Evolutionary conservation across 2,329 filamentous ascomycete species (phyloP).

Genomic region (Achaetomium macrosporum): DNA sequence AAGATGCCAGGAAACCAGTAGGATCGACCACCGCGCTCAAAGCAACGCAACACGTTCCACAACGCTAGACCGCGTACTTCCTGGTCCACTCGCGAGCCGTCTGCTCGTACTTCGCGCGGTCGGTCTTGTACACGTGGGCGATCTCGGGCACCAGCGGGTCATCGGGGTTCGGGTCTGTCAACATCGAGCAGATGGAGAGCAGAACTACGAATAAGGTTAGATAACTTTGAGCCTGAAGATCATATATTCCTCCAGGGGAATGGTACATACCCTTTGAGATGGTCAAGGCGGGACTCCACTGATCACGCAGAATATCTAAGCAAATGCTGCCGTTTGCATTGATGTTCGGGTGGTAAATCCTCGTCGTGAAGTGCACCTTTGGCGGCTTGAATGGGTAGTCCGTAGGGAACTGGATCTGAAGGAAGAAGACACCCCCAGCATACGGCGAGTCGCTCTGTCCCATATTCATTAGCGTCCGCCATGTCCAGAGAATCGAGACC

Average conservation of each 20-base stretch:
- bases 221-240: background rate
- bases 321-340: conserved; percentile 99
- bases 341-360: conserved; percentile 99
- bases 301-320: conserved; percentile 94
- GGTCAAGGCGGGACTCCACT: conserved; percentile 97
- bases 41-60: background rate
- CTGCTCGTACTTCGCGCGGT: conserved; percentile 90
- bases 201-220: conserved; percentile 57
- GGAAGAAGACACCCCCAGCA: conserved; percentile 97
- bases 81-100: conserved; percentile 97
- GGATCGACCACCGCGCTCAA: conserved; percentile 5
- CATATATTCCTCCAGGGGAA: background rate
- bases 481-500: conserved; percentile 2
- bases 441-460: conserved; percentile 87
- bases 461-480: conserved; percentile 10
- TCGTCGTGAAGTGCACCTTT: conserved; percentile 99
- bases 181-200: conserved; percentile 98
- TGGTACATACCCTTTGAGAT: conserved; percentile 82
- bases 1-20: conserved; percentile 6
- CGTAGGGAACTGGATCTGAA: conserved; percentile 97
- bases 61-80: conserved; percentile 85
- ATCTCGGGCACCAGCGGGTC: conserved; percentile 98
- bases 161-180: conserved; percentile 98
- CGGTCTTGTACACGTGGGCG: conserved; percentile 99
- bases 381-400: conserved; percentile 99